These are phyloP conservation scores for Gentiana macrophylla DNA, from an alignment of 257 asterid genomes.

Conservation along the genomic window DNA sequence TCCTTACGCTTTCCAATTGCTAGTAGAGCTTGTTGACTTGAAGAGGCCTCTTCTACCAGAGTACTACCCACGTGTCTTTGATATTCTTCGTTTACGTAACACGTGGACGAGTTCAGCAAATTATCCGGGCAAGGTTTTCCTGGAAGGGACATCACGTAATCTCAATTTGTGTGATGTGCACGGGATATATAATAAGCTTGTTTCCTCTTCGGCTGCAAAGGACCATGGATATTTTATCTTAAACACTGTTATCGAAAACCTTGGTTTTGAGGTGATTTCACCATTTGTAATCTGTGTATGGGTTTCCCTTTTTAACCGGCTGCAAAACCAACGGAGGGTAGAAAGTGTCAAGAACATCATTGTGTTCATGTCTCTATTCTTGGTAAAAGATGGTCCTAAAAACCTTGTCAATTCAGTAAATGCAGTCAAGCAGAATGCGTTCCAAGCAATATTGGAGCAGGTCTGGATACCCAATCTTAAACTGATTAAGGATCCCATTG, in stretches of 20 bases:
- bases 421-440: slow-evolving; percentile 61
- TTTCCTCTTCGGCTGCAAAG: slow-evolving; percentile 57
- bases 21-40: slow-evolving; percentile 90
- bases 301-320: slow-evolving; percentile 61
- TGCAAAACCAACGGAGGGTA: slow-evolving; percentile 46
- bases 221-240: slow-evolving; percentile 94
- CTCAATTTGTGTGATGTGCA: slow-evolving; percentile 60
- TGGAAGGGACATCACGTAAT: slow-evolving; percentile 80
- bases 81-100: slow-evolving; percentile 66
- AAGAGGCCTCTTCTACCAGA: slow-evolving; percentile 53
- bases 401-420: slow-evolving; percentile 64
- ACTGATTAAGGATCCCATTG: slow-evolving; percentile 55
- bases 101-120: slow-evolving; percentile 83
- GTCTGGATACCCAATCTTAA: slow-evolving; percentile 84
- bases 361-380: slow-evolving; percentile 76
- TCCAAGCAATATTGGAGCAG: slow-evolving; percentile 51
- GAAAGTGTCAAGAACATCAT: slow-evolving; percentile 70
- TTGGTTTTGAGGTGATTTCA: slow-evolving; percentile 59
- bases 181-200: slow-evolving; percentile 54
- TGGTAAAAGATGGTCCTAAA: slow-evolving; percentile 66
- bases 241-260: slow-evolving; percentile 83
- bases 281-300: slow-evolving; percentile 56
- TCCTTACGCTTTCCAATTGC: slow-evolving; percentile 87
- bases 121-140: slow-evolving; percentile 91
- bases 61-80: slow-evolving; percentile 64